A percentile compares a stretch with the other conserved stretches of the same genome.
Evolutionary conservation across 2,329 filamentous ascomycete species (phyloP).

Genomic region (Pseudophaeomoniella oleicola): DNA sequence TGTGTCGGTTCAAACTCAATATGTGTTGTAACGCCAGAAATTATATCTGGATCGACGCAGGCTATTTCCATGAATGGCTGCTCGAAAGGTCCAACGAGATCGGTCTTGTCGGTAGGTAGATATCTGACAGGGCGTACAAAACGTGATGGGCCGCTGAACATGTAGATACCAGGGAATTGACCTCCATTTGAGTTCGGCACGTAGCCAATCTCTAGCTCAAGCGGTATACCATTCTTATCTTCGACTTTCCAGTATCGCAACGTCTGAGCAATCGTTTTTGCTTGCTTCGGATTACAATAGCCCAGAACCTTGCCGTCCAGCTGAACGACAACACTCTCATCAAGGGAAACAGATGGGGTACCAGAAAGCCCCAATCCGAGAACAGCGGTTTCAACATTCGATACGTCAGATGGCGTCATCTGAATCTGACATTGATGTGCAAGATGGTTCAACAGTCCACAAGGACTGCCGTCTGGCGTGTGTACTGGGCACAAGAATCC

Average conservation of each 20-base stretch:
- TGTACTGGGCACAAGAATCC: constrained; percentile 95
- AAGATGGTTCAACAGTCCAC: constrained; percentile 86
- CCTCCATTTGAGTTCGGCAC: constrained; percentile 77
- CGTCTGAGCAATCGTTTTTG: constrained; percentile 67
- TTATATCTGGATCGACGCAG: constrained; percentile 72
- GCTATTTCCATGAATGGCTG: constrained; percentile 98
- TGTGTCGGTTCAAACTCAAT: constrained; percentile 91
- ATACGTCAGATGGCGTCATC: constrained; percentile 60
- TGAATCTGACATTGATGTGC: constrained; percentile 88
- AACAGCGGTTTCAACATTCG: constrained; percentile 57
- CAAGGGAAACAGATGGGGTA: constrained; percentile 60
- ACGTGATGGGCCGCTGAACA: constrained; percentile 70
- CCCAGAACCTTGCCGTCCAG: constrained; percentile 82
- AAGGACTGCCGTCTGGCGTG: constrained; percentile 90
- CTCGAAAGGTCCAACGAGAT: constrained; percentile 84
- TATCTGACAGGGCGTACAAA: constrained; percentile 93
- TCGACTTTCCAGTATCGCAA: constrained; percentile 93
- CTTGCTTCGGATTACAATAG: constrained; percentile 76
- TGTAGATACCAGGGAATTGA: constrained; percentile 92
- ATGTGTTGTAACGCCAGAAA: constrained; percentile 79
- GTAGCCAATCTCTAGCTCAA: constrained; percentile 80
- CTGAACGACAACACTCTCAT: constrained; percentile 78
- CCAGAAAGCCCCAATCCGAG: constrained; percentile 66
- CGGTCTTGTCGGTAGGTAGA: constrained; percentile 67
- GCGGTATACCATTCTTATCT: constrained; percentile 63